A percentile compares a stretch with the other conserved stretches of the same genome.
Evolutionary conservation across 2,329 filamentous ascomycete genomes (phyloP).

Genomic region (Sarocladium brachiariae): DNA sequence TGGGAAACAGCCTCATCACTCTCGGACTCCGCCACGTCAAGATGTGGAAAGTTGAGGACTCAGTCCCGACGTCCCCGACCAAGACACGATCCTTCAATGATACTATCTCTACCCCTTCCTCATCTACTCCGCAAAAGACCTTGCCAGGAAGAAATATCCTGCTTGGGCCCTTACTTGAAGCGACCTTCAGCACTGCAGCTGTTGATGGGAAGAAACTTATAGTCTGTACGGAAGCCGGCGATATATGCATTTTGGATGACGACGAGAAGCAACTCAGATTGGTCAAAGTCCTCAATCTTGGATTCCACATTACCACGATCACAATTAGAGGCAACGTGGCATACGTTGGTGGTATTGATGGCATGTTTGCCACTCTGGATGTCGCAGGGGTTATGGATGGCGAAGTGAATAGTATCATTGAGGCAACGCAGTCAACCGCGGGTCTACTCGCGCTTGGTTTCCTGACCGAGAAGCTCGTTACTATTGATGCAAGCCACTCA

Average conservation of each 20-base stretch:
- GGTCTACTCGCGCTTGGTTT: slow-evolving; percentile 63
- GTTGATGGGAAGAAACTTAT: slow-evolving; percentile 70
- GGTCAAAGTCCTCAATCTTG: slow-evolving; percentile 56
- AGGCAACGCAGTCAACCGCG: slow-evolving; percentile 28
- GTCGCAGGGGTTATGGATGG: slow-evolving; percentile 42
- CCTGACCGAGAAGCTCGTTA: slow-evolving; percentile 59
- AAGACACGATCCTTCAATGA: slow-evolving; percentile 53
- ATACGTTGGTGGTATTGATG: slow-evolving; percentile 64
- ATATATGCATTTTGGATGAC: slow-evolving; percentile 84
- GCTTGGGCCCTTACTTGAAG: slow-evolving; percentile 73
- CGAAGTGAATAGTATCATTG: slow-evolving; percentile 29
- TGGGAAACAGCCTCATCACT: slow-evolving; percentile 76
- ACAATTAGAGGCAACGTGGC: slow-evolving; percentile 51
- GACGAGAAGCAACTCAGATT: slow-evolving; percentile 65
- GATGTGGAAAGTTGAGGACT: slow-evolving; percentile 80
- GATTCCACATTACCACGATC: slow-evolving; percentile 63
- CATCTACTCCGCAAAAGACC: slow-evolving; percentile 46
- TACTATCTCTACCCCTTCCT: slow-evolving; percentile 14
- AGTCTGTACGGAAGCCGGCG: slow-evolving; percentile 79
- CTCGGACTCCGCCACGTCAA: slow-evolving; percentile 89
- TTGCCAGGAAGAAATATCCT: slow-evolving; percentile 82
- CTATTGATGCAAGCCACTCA: slow-evolving; percentile 67
- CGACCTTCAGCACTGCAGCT: slow-evolving; percentile 73
- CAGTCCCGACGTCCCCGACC: slow-evolving; percentile 49
- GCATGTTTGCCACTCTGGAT: slow-evolving; percentile 48